Percentiles rank a stretch among this genome's conserved stretches.
Evolutionary conservation across 2,329 filamentous ascomycete species (phyloP).

Genomic region (Fusarium armeniacum): DNA sequence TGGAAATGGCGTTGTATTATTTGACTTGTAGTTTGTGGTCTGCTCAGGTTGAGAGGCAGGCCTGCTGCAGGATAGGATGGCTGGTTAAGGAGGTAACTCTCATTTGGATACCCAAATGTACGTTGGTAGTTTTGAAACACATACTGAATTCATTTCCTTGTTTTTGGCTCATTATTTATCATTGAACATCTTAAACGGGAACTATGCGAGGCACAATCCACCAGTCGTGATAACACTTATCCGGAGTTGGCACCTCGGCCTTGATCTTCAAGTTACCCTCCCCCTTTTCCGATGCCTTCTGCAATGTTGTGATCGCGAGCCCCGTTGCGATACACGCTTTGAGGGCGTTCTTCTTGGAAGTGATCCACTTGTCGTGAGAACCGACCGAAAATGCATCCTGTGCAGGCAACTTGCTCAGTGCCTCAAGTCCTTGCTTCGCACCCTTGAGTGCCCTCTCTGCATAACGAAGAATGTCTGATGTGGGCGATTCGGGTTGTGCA

Average conservation of each 20-base stretch:
- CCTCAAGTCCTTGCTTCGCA: conserved; percentile 70
- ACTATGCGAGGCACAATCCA: conserved; percentile 72
- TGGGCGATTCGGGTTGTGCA: conserved; percentile 57
- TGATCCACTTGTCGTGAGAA: conserved; percentile 73
- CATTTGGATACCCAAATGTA: conserved; percentile 50
- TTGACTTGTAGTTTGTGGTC: conserved; percentile 13
- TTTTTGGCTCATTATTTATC: conserved; percentile 13
- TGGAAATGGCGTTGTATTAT: conserved; percentile 37
- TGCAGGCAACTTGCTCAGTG: conserved; percentile 65
- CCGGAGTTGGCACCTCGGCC: conserved; percentile 66
- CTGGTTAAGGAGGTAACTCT: conserved; percentile 26
- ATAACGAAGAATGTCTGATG: conserved; percentile 59
- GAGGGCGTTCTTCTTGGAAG: conserved; percentile 70
- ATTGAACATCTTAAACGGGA: conserved; percentile 23
- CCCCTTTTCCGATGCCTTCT: conserved; percentile 65
- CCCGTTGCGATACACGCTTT: conserved; percentile 79
- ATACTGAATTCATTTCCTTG: conserved; percentile 30
- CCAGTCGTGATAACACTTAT: conserved; percentile 72
- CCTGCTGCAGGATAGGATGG: conserved; percentile 24
- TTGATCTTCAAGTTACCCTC: conserved; percentile 57
- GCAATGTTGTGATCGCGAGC: conserved; percentile 72
- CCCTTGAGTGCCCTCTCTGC: conserved; percentile 62
- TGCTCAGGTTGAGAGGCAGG: conserved; percentile 18
- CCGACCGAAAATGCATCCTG: conserved; percentile 68
- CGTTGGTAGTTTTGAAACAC: conserved; percentile 37